Base-by-base conservation (phyloP, 441 rosid species). In the Aquilaria agallochum region DNA sequence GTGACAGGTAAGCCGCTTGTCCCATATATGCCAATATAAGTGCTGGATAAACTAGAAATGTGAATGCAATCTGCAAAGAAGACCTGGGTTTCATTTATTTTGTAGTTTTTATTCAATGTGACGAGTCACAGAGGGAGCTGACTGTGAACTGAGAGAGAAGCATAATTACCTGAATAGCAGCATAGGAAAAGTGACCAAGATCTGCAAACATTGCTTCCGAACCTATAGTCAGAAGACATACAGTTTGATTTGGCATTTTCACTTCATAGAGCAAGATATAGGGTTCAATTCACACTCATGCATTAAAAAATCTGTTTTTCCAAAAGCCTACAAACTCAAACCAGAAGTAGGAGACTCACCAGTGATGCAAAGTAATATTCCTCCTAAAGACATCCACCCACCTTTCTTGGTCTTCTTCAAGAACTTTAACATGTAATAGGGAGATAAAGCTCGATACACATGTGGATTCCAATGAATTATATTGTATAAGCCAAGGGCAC, bases 141-240 rank as follows among this genome's bases (percentile, higher is more conserved):
- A 66, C 45, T 8, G 55, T 9, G 27, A 55, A 49, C 20, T 11
- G 42, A 31, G 32, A 51, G 7, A 13, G 33, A 47, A 30, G 48
- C 50, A 36, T 65, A 63, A 70, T 58, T 65, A 68, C 96, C 92
- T 89, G 97, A 73, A 95, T 92, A 73, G 99, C 96, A 50, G 84
- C 75, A 48, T 92, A 92, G 51, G 92, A 84, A 83, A 95, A 95
- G 81, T 95, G 99, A 58, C 99, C 99, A 62, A 95, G 96, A 84
- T 95, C 99, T 73, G 99, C 98, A 78, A 90, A 95, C 99, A 95
- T 95, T 36, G 99, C 97, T 79, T 95, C 99, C 0, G 96, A 88
- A 53, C 99, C 99, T 95, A 36, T 8, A 2, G 7, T 36, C 6
- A 8, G 42, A 36, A 4, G 42, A 36, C 6, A 36, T 8, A 3